phyloP scores from a whole-genome alignment of 129 eudicot species.

The Deinandra increscens region DNA sequence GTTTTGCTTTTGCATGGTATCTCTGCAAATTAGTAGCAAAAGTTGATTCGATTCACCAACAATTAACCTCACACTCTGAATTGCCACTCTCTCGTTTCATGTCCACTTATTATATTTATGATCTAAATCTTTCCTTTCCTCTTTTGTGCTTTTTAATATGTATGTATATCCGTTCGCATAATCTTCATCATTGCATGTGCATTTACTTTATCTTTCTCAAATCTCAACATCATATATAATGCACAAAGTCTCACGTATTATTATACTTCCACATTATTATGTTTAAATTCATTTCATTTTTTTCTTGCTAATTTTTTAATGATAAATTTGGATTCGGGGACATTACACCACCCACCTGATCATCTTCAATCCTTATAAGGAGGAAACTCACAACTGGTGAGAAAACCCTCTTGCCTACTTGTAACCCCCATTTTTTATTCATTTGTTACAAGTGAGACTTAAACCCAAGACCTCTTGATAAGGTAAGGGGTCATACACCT shows the following conservation, averaged over 20 bases:
- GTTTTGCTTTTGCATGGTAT: constrained; percentile 35
- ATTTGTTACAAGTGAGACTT: too few species aligned
- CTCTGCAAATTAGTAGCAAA: constrained; percentile 26
- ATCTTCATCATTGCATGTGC: constrained; percentile 34
- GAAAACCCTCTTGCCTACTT: too few species aligned
- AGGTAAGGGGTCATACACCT: too few species aligned
- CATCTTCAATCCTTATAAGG: too few species aligned
- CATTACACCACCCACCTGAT: too few species aligned
- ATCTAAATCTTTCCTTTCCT: constrained; percentile 33
- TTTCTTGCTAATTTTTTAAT: too few species aligned
- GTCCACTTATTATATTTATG: constrained; percentile 6
- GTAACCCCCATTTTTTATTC: too few species aligned
- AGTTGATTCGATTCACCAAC: constrained; percentile 27
- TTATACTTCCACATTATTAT: neutral
- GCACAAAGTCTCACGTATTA: neutral
- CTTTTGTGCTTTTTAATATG: constrained; percentile 31
- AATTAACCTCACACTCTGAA: constrained; percentile 6
- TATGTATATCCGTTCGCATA: constrained; percentile 24
- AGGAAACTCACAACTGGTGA: too few species aligned
- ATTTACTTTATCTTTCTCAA: constrained; percentile 12
- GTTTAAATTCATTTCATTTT: neutral
- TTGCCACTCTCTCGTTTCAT: constrained; percentile 12
- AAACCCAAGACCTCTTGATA: too few species aligned
- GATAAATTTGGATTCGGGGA: too few species aligned
- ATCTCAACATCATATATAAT: neutral